A percentile compares a stretch with the other conserved stretches of the same genome.
These are phyloP conservation scores for Chloranthus sessilifolius DNA, from an alignment of 164 flowering plant genomes.

Conservation along the genomic window DNA sequence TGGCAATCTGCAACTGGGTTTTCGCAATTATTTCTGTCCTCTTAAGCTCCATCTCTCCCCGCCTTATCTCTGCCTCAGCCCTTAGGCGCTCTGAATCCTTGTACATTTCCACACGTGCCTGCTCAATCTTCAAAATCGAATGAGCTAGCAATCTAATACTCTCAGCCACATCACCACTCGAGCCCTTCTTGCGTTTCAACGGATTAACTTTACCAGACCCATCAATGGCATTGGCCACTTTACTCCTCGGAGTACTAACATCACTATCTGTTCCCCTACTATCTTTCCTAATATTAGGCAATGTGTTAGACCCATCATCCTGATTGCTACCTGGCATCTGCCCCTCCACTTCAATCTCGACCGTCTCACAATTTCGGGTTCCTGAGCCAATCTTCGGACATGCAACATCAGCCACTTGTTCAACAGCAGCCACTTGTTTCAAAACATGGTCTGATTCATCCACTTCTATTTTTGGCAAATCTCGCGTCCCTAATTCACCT, in stretches of 20 bases:
- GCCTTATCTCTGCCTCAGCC: constrained; percentile 60
- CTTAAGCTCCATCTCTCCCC: constrained; percentile 73
- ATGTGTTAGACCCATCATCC: constrained; percentile 22
- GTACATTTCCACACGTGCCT: constrained; percentile 64
- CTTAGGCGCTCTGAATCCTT: constrained; percentile 66
- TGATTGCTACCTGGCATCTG: constrained; percentile 14
- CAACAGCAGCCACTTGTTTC: neutral
- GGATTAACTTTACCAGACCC: constrained; percentile 6
- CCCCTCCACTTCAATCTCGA: constrained; percentile 10
- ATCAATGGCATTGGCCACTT: constrained; percentile 7
- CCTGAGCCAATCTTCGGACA: constrained; percentile 1
- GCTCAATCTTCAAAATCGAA: constrained; percentile 54
- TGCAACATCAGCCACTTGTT: neutral
- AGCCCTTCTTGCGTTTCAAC: constrained; percentile 16
- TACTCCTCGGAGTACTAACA: constrained; percentile 18
- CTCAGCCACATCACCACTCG: constrained; percentile 39
- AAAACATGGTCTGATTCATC: constrained; percentile 10
- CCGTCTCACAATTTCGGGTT: constrained; percentile 3
- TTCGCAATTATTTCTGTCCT: constrained; percentile 72
- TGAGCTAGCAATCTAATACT: constrained; percentile 71
- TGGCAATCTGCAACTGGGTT: constrained; percentile 76
- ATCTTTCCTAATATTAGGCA: constrained; percentile 10
- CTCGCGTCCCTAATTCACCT: constrained; percentile 1
- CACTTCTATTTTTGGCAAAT: constrained; percentile 12
- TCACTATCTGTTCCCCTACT: constrained; percentile 18